Percentiles rank a stretch among this genome's conserved stretches.
phyloP scores from a whole-genome alignment of 257 asterid species.

The Solanum tarijense region DNA sequence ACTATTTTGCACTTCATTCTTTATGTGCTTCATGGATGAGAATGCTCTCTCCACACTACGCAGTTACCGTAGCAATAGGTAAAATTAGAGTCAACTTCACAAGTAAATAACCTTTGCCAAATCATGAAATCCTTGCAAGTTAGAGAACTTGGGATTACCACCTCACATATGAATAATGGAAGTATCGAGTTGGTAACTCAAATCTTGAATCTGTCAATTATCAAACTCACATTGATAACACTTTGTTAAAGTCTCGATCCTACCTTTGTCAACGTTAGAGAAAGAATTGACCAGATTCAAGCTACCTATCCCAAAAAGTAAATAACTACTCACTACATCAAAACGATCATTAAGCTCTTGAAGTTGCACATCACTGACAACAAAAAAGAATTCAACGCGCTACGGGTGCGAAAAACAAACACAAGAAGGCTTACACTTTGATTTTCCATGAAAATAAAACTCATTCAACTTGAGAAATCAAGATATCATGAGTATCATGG shows the following conservation, averaged over 20 bases:
- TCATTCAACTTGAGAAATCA: not conserved
- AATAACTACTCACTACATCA: not conserved
- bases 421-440: not conserved
- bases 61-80: not conserved
- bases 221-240: not conserved
- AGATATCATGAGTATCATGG: not conserved
- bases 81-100: not conserved
- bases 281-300: not conserved
- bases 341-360: not conserved
- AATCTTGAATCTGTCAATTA: not conserved
- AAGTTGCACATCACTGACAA: not conserved
- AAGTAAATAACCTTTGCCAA: not conserved
- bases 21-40: not conserved
- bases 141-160: not conserved
- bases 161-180: not conserved
- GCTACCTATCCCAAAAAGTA: not conserved
- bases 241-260: not conserved
- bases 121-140: not conserved
- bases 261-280: not conserved
- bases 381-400: not conserved
- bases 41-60: not conserved
- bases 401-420: not conserved
- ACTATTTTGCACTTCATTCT: not conserved
- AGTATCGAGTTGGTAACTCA: not conserved
- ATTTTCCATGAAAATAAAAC: not conserved